phyloP scores from a whole-genome alignment of 2,329 filamentous ascomycete genomes.

The Aspergillus sp. region DNA sequence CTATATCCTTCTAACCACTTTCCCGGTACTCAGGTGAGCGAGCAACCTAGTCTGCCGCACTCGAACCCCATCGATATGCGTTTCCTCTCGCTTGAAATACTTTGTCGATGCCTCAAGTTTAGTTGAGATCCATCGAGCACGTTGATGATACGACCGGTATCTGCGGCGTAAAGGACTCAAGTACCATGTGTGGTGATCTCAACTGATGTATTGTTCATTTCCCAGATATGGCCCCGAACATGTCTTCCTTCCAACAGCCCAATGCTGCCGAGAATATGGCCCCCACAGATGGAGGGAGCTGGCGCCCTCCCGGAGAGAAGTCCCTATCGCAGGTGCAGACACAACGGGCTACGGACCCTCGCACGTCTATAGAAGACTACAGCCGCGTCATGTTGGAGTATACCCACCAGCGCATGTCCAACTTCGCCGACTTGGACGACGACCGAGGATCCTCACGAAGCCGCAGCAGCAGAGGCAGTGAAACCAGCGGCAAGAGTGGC shows the following conservation, averaged over 20 bases:
- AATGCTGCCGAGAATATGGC: slow-evolving; percentile 17
- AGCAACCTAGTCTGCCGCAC: too few species aligned
- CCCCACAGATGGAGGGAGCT: slow-evolving; percentile 15
- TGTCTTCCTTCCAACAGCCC: slow-evolving; percentile 18
- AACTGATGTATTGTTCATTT: not conserved
- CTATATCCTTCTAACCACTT: too few species aligned
- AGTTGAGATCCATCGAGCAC: too few species aligned
- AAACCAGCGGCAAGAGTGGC: slow-evolving; percentile 24
- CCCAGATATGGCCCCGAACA: not conserved
- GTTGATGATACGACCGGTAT: too few species aligned
- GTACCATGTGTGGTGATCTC: not conserved
- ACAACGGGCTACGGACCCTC: slow-evolving; percentile 21
- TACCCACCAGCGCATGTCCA: slow-evolving; percentile 36
- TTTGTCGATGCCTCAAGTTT: too few species aligned
- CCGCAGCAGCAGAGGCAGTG: slow-evolving; percentile 29
- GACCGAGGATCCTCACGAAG: slow-evolving; percentile 16
- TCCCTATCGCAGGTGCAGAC: slow-evolving; percentile 11
- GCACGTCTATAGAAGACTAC: slow-evolving; percentile 34
- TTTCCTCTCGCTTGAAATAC: too few species aligned
- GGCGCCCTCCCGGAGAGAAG: slow-evolving; percentile 14
- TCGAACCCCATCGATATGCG: too few species aligned
- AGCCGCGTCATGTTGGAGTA: slow-evolving; percentile 39
- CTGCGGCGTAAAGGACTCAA: not conserved
- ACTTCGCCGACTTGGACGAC: slow-evolving; percentile 27
- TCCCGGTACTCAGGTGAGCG: too few species aligned